Conservation (phyloP, 2,329 filamentous ascomycete species). For the Hypoxylon sp. region DNA sequence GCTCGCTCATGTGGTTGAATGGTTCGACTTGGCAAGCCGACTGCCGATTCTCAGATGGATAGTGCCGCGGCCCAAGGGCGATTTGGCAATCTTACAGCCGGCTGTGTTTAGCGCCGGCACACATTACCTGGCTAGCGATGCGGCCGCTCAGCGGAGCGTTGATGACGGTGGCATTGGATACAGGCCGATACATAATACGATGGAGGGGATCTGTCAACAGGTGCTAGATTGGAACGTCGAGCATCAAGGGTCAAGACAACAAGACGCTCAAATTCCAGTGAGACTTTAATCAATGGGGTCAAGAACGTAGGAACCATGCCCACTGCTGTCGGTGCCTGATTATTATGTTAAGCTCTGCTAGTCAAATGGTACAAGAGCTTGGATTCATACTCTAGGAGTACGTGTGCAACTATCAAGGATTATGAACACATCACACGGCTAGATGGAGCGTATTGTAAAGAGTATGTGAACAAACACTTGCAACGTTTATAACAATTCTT, state of each 20-base stretch:
- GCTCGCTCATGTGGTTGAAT: slow-evolving; percentile 58
- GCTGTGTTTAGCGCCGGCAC: slow-evolving; percentile 56
- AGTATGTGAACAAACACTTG: not conserved
- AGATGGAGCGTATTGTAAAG: not conserved
- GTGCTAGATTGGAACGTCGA: slow-evolving; percentile 59
- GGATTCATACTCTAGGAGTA: not conserved
- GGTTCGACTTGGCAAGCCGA: slow-evolving; percentile 53
- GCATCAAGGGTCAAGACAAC: slow-evolving; percentile 26
- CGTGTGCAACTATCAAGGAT: not conserved
- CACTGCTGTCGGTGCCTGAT: slow-evolving; percentile 35
- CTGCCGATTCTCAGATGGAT: slow-evolving; percentile 48
- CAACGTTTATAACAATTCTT: not conserved
- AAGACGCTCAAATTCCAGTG: slow-evolving; percentile 1
- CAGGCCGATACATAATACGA: slow-evolving; percentile 54
- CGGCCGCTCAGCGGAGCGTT: slow-evolving; percentile 55
- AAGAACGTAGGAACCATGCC: slow-evolving; percentile 36
- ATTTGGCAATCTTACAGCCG: slow-evolving; percentile 59
- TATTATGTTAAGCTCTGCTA: not conserved
- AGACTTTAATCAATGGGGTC: slow-evolving; percentile 31
- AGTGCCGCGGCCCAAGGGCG: slow-evolving; percentile 57
- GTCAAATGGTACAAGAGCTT: not conserved
- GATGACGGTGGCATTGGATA: slow-evolving; percentile 62
- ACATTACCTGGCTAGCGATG: slow-evolving; percentile 58
- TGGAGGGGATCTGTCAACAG: slow-evolving; percentile 61
- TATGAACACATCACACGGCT: not conserved